Conservation (phyloP, 345 rosid genomes). For the Pugionium dolabratum region DNA sequence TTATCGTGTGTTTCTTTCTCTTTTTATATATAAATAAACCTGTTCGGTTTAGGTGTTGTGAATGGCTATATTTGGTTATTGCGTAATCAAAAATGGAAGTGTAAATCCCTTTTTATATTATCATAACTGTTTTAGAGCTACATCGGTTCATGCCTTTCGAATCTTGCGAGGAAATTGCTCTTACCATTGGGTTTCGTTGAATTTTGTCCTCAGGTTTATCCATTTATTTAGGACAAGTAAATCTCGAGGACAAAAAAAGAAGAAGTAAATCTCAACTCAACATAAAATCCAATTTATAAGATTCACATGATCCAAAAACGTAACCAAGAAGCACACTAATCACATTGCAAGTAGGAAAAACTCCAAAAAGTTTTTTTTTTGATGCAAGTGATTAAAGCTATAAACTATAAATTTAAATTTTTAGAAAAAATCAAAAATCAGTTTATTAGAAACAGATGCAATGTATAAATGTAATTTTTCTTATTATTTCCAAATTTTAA, state of each 20-base stretch:
- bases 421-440: no score
- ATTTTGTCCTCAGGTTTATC: no score
- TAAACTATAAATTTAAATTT: neutral
- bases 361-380: conserved; percentile 5
- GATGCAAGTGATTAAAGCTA: conserved; percentile 14
- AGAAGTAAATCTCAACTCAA: neutral
- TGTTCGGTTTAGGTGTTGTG: conserved; percentile 11
- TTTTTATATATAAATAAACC: conserved; percentile 28
- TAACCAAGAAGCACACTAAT: conserved; percentile 22
- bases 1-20: neutral
- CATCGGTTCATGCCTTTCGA: neutral
- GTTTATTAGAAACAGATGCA: no score
- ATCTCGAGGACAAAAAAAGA: neutral
- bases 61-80: neutral
- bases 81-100: neutral
- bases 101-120: no score
- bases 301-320: conserved; percentile 41
- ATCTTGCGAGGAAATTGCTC: neutral
- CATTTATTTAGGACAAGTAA: no score
- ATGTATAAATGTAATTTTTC: no score
- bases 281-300: neutral
- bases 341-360: conserved; percentile 17
- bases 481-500: no score
- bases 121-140: neutral
- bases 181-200: neutral